Base-by-base conservation (phyloP, 805 yeast species). In the Hanseniaspora pseudoguilliermondii region DNA sequence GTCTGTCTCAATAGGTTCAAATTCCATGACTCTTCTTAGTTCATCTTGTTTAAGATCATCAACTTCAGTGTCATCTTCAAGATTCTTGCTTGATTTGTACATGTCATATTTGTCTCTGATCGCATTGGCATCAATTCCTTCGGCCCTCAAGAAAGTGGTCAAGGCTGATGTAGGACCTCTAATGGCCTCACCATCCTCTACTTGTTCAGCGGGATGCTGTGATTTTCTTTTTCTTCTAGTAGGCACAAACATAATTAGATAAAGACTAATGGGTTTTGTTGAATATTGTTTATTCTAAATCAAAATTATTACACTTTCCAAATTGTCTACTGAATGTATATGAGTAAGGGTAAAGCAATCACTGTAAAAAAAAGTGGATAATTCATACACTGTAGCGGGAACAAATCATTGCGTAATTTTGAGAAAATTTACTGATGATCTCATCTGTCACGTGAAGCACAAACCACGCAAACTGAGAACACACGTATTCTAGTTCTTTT, bases 81-180 rank as follows among this genome's bases (percentile, higher is more conserved):
- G 59, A 47, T 60, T 67, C 8, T 55, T 57, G 18, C 62, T 55
- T 39, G 61, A 63, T 15, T 66, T 66, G 35, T 69, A 67, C 52
- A 67, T 69, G 58, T 66, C 58, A 66, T 72, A 75, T 57, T 75
- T 65, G 50, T 71, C 71, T 64, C 89, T 75, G 65, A 88, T 88
- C 43, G 80, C 81, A 57, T 82, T 88, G 0, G 96, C 88, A 64
- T 74, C 84, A 69, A 90, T 90, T 38, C 97, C 97, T 68, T 89
- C 95, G 57, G 84, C 87, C 50, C 89, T 74, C 58, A 90, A 74
- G 64, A 90, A 90, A 68, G 86, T 93, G 0, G 96, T 90, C 61
- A 90, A 73, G 0, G 97, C 97, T 61, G 95, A 84, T 71, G 86
- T 87, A 47, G 95, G 78, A 0, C 78, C 78, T 58, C 72, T 68